Base-by-base conservation (phyloP, 768 basidiomycete species). In the Hortiboletus flavorubellus region DNA sequence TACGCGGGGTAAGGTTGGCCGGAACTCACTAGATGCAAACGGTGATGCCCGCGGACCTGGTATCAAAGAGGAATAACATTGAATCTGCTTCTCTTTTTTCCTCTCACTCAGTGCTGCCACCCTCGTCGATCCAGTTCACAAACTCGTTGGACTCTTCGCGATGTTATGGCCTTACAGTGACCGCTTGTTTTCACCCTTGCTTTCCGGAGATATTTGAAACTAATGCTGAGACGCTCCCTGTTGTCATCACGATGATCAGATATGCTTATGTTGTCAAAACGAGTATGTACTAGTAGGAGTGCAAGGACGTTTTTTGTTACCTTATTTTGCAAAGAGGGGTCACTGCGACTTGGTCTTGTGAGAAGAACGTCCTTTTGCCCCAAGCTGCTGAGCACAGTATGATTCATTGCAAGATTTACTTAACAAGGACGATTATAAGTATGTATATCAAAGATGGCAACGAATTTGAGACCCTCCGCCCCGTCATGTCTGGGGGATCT, bases 31-130 rank as follows among this genome's bases (percentile, higher is more conserved):
- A 10, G 61, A 60, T 35, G 34, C 43, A 40, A 63, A 46, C 21
- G 50, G 56, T 26, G 64, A 58, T 43, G 26, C 47, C 4, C 66
- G 41, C 34, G 65, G 62, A 37, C 45, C 59, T 4, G 56, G 66
- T 16, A 58, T 59, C 35, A 71, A 72, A 61, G 68, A 72, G 42
- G 70, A 69, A 55, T 70, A 18, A 60, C 9, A 15, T 38, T 34
- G 21, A 38, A 11, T 33, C 4, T 46, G 3, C n/a, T 4, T 41
- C 5, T 46, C 4, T 41, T 37, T 37, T 39, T 51, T 43, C 15
- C 37, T 39, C 31, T 39, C n/a, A 11, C 16, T 39, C n/a, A 15
- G 30, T 34, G 40, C 47, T 33, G 38, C 44, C 34, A 12, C n/a
- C 16, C 47, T 35, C 39, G 23, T 44, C 33, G 26, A 26, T 21